These are phyloP conservation scores for Phytophthora idaei DNA, from an alignment of 352 stramenopile species.

Conservation along the genomic window DNA sequence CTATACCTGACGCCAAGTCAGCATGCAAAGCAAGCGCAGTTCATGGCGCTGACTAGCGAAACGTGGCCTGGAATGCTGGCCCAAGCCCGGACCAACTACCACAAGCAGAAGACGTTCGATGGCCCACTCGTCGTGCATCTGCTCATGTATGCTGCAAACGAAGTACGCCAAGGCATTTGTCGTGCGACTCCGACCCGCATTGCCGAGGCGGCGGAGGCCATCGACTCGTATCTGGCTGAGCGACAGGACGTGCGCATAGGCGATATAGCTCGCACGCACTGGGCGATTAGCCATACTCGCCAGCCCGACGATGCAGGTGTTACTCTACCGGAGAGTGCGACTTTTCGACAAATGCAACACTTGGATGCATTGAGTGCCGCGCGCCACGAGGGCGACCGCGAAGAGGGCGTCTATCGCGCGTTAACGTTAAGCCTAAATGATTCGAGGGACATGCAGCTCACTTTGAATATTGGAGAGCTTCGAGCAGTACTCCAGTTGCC, in stretches of 20 bases:
- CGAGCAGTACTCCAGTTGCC: background rate
- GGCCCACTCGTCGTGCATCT: slow-evolving; percentile 4
- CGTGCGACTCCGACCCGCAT: slow-evolving; percentile 3
- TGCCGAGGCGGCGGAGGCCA: slow-evolving; percentile 7
- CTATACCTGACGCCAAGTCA: slow-evolving; percentile 14
- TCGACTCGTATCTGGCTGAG: slow-evolving; percentile 7
- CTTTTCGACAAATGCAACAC: slow-evolving; percentile 14
- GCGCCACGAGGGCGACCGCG: background rate
- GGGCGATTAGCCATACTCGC: slow-evolving; percentile 12
- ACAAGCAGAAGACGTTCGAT: slow-evolving; percentile 10
- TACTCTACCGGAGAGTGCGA: background rate
- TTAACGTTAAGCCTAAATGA: slow-evolving; percentile 6
- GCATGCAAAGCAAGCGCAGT: background rate
- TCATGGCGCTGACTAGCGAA: background rate
- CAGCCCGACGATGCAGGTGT: slow-evolving; percentile 6
- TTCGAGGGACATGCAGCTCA: slow-evolving; percentile 13
- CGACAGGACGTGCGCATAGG: slow-evolving; percentile 5
- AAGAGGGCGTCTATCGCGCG: background rate
- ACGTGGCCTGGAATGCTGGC: background rate
- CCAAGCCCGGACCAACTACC: slow-evolving; percentile 1
- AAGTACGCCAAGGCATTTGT: slow-evolving; percentile 4
- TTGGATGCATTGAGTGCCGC: slow-evolving; percentile 7
- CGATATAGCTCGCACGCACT: slow-evolving; percentile 18
- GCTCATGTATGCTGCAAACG: slow-evolving; percentile 4
- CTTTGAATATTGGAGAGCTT: slow-evolving; percentile 18